These are phyloP conservation scores for Cystobasidium slooffiae DNA, from an alignment of 1,284 basidiomycete species.

Conservation along the genomic window DNA sequence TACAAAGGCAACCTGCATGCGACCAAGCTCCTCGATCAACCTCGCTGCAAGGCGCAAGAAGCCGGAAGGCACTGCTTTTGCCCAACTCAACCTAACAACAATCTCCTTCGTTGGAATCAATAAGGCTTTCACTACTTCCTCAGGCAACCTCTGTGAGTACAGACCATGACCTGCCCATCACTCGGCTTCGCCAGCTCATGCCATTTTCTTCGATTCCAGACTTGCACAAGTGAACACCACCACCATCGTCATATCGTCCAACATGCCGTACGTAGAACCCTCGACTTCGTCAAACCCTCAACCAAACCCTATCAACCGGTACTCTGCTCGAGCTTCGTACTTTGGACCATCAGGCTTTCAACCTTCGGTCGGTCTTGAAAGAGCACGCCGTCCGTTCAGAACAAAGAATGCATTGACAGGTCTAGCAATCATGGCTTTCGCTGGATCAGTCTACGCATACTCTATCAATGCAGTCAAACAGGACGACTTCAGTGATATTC, in stretches of 20 bases:
- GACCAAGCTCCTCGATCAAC: neutral
- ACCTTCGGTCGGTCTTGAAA: conserved; percentile 82
- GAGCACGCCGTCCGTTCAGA: conserved; percentile 83
- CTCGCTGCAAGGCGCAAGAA: neutral
- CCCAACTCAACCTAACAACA: too few species aligned
- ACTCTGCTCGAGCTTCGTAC: conserved; percentile 43
- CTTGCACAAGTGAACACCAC: neutral
- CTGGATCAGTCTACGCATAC: conserved; percentile 84
- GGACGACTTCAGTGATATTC: conserved; percentile 69
- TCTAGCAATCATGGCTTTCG: conserved; percentile 71
- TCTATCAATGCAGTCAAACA: conserved; percentile 92
- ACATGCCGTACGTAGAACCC: conserved; percentile 38
- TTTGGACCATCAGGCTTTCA: conserved; percentile 29
- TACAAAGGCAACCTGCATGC: neutral
- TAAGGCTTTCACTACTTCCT: too few species aligned
- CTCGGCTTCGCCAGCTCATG: too few species aligned
- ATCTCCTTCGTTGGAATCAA: too few species aligned
- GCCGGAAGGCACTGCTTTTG: too few species aligned
- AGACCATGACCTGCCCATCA: too few species aligned
- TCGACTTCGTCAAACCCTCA: conserved; percentile 35
- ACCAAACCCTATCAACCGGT: conserved; percentile 36
- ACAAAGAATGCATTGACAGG: conserved; percentile 80
- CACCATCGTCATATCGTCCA: neutral
- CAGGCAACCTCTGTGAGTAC: too few species aligned
- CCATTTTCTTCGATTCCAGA: neutral